Base-by-base conservation (phyloP, 2,329 filamentous ascomycete genomes). In the Aspergillus proliferans region DNA sequence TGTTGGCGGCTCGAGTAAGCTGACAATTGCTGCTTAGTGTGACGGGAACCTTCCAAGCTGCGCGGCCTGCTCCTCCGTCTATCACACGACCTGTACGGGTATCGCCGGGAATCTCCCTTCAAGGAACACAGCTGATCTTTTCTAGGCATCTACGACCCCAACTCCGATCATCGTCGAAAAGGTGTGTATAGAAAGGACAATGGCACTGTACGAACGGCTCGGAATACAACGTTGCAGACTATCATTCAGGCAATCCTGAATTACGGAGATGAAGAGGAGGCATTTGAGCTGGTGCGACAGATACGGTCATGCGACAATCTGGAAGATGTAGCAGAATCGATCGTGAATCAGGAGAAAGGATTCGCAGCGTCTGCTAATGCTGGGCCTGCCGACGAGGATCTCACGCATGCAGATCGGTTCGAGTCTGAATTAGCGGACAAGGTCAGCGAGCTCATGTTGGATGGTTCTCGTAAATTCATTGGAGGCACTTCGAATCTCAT, bases 151-250 rank as follows among this genome's bases (percentile, higher is more conserved):
- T 97, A 97, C 76, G 92, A 97, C 65, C 92, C 91, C 3, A 94
- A 91, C 65, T 95, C 91, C 50, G 93, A 98, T 68, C 91, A 96
- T 68, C 86, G 93, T 45, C 85, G 93, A 45, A 97, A 97, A 68
- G 93, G 93, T 52, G 93, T 97, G 44, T 97, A 97, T 69, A 91
- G 92, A 63, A 90, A 95, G 70, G 93, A 95, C 68, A 83, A 87
- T 21, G 91, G 95, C 68, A 88, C 82, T 63, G 79, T 92, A 67
- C 94, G 94, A 72, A 91, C 90, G 19, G 91, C 90, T 18, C 84
- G 84, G 54, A 89, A 85, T 62, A 88, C 88, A 33, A 97, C 92
- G 1, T 75, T 97, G 48, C 88, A 96, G 66, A 90, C 90, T n/a
- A 76, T 97, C 34, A 84, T 97, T 53, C 88, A 96, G 63, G 90